These are phyloP conservation scores for Paraurostyla sp. DNA, from an alignment of 73 alveolate genomes.

Conservation along the genomic window DNA sequence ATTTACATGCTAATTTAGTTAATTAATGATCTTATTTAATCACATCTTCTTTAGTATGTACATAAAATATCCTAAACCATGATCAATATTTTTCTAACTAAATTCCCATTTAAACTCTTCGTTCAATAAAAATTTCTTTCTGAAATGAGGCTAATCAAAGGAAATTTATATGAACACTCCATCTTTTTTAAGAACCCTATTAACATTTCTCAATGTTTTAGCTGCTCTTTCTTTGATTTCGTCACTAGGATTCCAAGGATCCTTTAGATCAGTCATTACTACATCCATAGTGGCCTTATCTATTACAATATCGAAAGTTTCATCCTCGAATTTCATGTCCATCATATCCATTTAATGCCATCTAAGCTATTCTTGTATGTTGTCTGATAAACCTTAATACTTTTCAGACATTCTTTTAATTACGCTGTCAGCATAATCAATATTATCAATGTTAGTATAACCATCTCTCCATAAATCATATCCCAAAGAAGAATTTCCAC, in stretches of 20 bases:
- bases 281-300: slow-evolving; percentile 67
- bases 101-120: slow-evolving; percentile 34
- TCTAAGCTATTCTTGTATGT: slow-evolving; percentile 10
- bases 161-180: slow-evolving; percentile 50
- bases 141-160: slow-evolving; percentile 58
- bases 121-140: slow-evolving; percentile 50
- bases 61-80: slow-evolving; percentile 47
- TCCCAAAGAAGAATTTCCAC: slow-evolving; percentile 60
- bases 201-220: background rate
- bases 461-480: slow-evolving; percentile 52
- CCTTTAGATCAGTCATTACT: slow-evolving; percentile 57
- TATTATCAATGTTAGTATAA: slow-evolving; percentile 40
- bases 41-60: slow-evolving; percentile 17
- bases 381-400: background rate
- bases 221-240: slow-evolving; percentile 46
- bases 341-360: slow-evolving; percentile 57
- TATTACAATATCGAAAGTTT: slow-evolving; percentile 29
- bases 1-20: background rate
- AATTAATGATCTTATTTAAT: background rate
- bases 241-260: slow-evolving; percentile 61
- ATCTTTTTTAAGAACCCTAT: slow-evolving; percentile 29
- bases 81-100: slow-evolving; percentile 13
- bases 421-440: slow-evolving; percentile 42
- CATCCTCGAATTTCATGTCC: slow-evolving; percentile 60
- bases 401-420: slow-evolving; percentile 44